Percentiles rank a stretch among this genome's conserved stretches.
Conservation (phyloP, 169 alveolate species). For the Cyclospora cayetanensis region DNA sequence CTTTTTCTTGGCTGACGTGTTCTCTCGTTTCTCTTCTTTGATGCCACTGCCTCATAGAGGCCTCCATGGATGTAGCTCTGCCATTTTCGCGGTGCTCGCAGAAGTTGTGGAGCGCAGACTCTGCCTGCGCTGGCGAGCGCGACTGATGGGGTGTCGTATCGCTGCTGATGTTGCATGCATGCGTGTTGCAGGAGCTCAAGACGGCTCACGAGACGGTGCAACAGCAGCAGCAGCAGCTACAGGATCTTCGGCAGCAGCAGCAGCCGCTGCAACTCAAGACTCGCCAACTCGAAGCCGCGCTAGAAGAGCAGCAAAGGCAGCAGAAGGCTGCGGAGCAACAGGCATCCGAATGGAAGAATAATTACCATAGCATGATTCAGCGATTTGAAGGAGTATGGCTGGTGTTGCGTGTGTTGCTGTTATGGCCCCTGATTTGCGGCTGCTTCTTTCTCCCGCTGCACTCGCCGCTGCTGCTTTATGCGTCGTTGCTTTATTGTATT, state of each 20-base stretch:
- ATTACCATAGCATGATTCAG: constrained; percentile 23
- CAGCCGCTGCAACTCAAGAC: constrained; percentile 55
- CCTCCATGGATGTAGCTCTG: background rate
- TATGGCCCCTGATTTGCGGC: background rate
- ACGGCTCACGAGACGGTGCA: constrained; percentile 48
- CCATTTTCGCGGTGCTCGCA: too few species aligned
- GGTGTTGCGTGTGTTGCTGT: background rate
- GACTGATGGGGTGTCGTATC: too few species aligned
- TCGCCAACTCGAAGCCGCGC: constrained; percentile 47
- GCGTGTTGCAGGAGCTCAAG: background rate
- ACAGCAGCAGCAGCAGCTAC: constrained; percentile 54
- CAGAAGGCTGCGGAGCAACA: constrained; percentile 33
- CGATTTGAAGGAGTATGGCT: constrained; percentile 55
- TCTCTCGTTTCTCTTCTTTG: background rate
- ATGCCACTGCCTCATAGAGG: background rate
- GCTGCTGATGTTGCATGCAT: too few species aligned
- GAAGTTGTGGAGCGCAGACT: too few species aligned
- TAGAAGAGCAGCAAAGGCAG: constrained; percentile 54
- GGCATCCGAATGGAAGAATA: constrained; percentile 65
- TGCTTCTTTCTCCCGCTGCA: background rate
- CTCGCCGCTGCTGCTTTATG: background rate
- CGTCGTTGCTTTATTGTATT: background rate
- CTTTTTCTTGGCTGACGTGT: background rate
- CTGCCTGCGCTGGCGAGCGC: too few species aligned
- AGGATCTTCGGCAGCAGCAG: constrained; percentile 54